A percentile compares a stretch with the other conserved stretches of the same genome.
Conservation (phyloP, 352 stramenopile species). For the Globisporangium iwayamae region DNA sequence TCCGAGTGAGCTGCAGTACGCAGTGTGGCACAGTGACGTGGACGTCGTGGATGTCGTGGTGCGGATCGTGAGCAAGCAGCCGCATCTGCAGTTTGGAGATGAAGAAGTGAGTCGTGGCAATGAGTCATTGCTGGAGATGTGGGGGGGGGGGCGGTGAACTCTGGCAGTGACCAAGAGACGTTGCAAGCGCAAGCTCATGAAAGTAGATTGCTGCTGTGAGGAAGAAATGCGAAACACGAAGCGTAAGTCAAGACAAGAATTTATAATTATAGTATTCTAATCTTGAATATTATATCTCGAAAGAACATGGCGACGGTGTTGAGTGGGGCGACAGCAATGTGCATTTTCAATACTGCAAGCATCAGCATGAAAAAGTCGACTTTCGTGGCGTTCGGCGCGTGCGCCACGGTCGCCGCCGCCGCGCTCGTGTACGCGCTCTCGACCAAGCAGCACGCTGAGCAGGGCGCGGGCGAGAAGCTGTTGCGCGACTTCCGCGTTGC, state of each 20-base stretch:
- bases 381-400: slow-evolving; percentile 24
- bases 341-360: neutral
- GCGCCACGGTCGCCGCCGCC: slow-evolving; percentile 24
- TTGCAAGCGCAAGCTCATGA: too few species aligned
- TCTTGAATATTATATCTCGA: too few species aligned
- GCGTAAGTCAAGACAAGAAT: too few species aligned
- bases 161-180: neutral
- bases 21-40: neutral
- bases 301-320: too few species aligned
- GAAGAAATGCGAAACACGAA: too few species aligned
- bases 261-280: too few species aligned
- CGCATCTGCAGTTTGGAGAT: neutral
- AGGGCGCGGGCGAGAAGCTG: slow-evolving; percentile 29
- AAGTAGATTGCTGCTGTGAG: too few species aligned
- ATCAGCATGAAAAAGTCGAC: neutral
- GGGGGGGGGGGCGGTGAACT: too few species aligned
- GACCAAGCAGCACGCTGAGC: slow-evolving; percentile 23
- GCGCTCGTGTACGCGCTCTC: slow-evolving; percentile 33
- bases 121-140: neutral
- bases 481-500: slow-evolving; percentile 57
- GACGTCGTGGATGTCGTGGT: neutral
- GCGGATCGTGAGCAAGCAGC: neutral
- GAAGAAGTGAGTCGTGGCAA: neutral
- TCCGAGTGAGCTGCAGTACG: neutral
- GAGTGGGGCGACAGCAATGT: too few species aligned